Evolutionary conservation across 73 alveolate species (phyloP), one percentile per base, ranked within the genome.

Genomic region (Blepharisma stoltei): DNA sequence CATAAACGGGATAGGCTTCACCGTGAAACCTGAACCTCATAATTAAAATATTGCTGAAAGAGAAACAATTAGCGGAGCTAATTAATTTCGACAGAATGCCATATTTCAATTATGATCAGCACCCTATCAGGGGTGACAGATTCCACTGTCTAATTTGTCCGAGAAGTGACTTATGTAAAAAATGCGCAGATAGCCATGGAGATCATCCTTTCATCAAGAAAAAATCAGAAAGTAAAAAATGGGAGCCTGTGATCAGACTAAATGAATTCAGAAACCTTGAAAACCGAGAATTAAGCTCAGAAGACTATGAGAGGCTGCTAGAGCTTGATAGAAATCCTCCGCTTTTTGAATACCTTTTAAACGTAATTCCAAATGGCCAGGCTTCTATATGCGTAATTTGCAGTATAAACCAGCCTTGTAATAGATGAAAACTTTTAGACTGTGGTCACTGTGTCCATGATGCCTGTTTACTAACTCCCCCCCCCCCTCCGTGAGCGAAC

Each of bases 381-480:
- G 54, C 79, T 69, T 11, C 14, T 37, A 18, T 43, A 32, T 69
- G 79, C 65, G 37, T 7, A 1, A 37, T 69, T 9, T 69, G 79
- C 79, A n/a, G 14, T 32, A 32, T 32, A 69, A 44, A 43, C 20
- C 32, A 38, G 9, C 55, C 11, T 8, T 14, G 27, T 1, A 46
- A 18, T 44, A 18, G 55, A 9, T 44, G 65, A 80, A 38, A 69
- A 18, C 23, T n/a, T 7, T 43, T 69, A 11, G 25, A 71, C 4
- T 69, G 79, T 44, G 60, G 79, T 1, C 79, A 69, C 27, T 14
- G n/a, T 18, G 79, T 25, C 32, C 67, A 69, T 69, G 65, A 38
- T 44, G 79, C n/a, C 25, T 69, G 79, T 5, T 9, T 69, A 37
- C 4, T 44, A n/a, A n/a, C n/a, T n/a, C n/a, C n/a, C n/a, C n/a